Percentiles rank a stretch among this genome's conserved stretches.
Conservation (phyloP, 306 rosid species). For the Lupinus albus region DNA sequence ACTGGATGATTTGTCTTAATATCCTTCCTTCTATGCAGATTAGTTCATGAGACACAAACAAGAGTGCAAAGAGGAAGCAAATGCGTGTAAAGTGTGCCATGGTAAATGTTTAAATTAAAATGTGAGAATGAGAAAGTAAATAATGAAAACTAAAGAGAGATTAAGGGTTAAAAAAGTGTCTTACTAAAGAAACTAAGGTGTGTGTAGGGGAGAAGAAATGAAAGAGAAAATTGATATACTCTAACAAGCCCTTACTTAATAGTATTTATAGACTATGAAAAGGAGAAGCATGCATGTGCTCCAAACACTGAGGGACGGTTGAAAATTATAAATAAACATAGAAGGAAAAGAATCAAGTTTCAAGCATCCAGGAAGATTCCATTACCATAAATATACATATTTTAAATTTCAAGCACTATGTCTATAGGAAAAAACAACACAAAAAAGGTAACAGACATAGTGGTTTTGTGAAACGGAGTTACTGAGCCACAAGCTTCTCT, state of each 20-base stretch:
- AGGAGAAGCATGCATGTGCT: conserved; percentile 47
- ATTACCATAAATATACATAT: conserved; percentile 17
- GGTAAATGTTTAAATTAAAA: not conserved
- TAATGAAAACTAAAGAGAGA: not conserved
- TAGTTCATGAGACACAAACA: conserved; percentile 52
- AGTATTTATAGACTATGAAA: conserved; percentile 42
- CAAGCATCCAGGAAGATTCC: conserved; percentile 49
- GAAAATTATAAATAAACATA: conserved; percentile 6
- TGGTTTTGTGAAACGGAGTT: conserved; percentile 16
- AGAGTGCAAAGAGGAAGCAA: conserved; percentile 51
- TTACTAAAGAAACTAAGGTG: not conserved
- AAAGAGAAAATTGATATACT: conserved; percentile 10
- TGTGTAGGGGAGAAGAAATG: conserved; percentile 21
- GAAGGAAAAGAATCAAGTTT: conserved; percentile 28
- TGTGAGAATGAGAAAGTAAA: not conserved
- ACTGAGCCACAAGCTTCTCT: conserved; percentile 40
- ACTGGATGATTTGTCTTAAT: conserved; percentile 37
- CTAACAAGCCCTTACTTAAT: conserved; percentile 9
- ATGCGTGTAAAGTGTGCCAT: conserved; percentile 57
- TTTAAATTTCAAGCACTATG: conserved; percentile 21
- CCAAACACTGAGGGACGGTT: conserved; percentile 43
- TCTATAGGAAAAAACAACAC: not conserved
- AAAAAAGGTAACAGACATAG: conserved; percentile 2
- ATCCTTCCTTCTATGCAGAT: conserved; percentile 58
- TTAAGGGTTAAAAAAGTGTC: not conserved